These are phyloP conservation scores for Phialophora macrospora DNA, from an alignment of 2,329 filamentous ascomycete genomes.

Conservation along the genomic window DNA sequence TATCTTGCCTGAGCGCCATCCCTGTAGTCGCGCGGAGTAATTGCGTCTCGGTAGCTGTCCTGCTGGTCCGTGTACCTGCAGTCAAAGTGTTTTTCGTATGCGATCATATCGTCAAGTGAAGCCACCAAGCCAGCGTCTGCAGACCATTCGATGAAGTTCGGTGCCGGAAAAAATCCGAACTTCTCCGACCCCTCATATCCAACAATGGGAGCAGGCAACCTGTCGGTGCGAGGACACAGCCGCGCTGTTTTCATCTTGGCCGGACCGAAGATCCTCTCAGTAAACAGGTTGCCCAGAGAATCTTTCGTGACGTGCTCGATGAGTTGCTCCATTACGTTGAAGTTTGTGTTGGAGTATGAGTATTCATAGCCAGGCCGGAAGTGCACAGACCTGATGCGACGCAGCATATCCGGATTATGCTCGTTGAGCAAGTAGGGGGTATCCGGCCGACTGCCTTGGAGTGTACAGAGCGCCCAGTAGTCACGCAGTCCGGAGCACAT, in stretches of 20 bases:
- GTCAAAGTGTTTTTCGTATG: constrained; percentile 52
- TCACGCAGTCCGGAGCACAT: constrained; percentile 54
- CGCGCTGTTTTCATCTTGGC: constrained; percentile 51
- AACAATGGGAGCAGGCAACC: constrained; percentile 48
- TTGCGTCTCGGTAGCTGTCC: constrained; percentile 46
- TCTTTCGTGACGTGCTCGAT: constrained; percentile 48
- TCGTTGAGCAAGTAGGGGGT: constrained; percentile 47
- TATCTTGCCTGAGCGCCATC: constrained; percentile 48
- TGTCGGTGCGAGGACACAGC: constrained; percentile 47
- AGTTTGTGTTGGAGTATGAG: constrained; percentile 54
- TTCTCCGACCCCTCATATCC: constrained; percentile 52
- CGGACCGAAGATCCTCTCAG: constrained; percentile 48
- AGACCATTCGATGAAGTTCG: constrained; percentile 54
- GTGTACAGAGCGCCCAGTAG: constrained; percentile 53
- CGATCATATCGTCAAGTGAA: constrained; percentile 54
- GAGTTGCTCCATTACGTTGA: constrained; percentile 46
- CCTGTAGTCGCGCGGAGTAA: constrained; percentile 41
- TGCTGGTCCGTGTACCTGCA: constrained; percentile 41
- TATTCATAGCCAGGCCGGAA: constrained; percentile 52
- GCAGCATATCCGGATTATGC: constrained; percentile 42
- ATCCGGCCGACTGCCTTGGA: constrained; percentile 52
- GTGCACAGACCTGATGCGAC: constrained; percentile 47
- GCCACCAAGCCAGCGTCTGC: constrained; percentile 54
- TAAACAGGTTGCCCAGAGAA: constrained; percentile 46
- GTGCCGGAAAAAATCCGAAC: constrained; percentile 45